A percentile compares a stretch with the other conserved stretches of the same genome.
These are phyloP conservation scores for Dentipellis sp. DNA, from an alignment of 768 basidiomycete genomes.

Conservation along the genomic window DNA sequence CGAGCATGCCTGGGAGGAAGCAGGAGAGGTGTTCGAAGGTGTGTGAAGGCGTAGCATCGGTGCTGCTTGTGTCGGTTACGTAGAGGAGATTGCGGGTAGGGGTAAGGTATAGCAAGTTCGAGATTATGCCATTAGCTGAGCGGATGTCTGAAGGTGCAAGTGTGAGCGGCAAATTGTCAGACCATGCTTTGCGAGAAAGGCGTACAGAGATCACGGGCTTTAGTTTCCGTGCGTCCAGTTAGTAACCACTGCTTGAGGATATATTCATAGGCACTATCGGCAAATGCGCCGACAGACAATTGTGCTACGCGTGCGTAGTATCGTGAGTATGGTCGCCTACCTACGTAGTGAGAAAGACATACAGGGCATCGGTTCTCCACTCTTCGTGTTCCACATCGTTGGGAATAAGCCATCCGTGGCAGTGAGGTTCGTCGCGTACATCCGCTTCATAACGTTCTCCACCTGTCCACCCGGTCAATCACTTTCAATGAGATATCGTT, in stretches of 20 bases:
- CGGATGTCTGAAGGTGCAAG: slow-evolving; percentile 38
- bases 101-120: slow-evolving; percentile 58
- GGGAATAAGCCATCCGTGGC: neutral
- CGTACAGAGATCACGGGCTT: slow-evolving; percentile 60
- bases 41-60: slow-evolving; percentile 32
- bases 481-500: neutral
- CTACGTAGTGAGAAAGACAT: neutral
- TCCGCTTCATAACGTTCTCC: slow-evolving; percentile 35
- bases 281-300: slow-evolving; percentile 53
- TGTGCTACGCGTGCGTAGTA: slow-evolving; percentile 2
- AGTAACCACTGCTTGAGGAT: slow-evolving; percentile 66
- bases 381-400: neutral
- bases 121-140: slow-evolving; percentile 50
- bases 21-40: slow-evolving; percentile 68
- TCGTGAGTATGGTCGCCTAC: neutral
- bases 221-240: slow-evolving; percentile 51
- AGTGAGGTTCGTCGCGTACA: neutral
- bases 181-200: neutral
- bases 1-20: slow-evolving; percentile 69
- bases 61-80: slow-evolving; percentile 30
- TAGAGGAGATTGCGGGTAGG: slow-evolving; percentile 62
- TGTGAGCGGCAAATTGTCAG: neutral
- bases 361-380: neutral
- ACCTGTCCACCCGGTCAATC: slow-evolving; percentile 26
- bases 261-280: slow-evolving; percentile 75